Evolutionary conservation across 192 early-diverging fungal species (phyloP), one percentile per base, ranked within the genome.

Genomic region (Dimargaris xerosporica): DNA sequence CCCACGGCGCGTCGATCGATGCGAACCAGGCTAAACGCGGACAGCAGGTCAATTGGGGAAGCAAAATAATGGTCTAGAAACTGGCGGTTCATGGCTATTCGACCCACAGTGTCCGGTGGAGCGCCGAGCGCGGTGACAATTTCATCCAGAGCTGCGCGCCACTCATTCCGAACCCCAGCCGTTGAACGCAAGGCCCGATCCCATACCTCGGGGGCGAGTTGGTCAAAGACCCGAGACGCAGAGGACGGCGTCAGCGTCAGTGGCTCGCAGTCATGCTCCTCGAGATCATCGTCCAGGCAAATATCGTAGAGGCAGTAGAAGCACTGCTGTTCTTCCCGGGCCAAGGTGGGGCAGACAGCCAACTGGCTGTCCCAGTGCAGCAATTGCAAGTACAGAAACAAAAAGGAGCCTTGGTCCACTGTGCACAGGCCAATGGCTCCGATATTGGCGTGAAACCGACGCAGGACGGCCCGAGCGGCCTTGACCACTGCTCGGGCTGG

Each of bases 361-460:
- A 56, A 23, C 28, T 19, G 17, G 11, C 10, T 10, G 58, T 44
- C 42, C 58, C 58, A 60, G n/a, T 60, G 58, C 28, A 25, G 30
- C 5, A 43, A 23, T 23, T 44, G 39, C 30, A 60, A 28, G 58
- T n/a, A n/a, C 41, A 60, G n/a, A 21, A 39, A 19, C 26, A 60
- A 34, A 34, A 60, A 60, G 4, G 58, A 41, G 21, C 41, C 58
- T 41, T 60, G 34, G 41, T 60, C 58, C 30, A 60, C 58, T 19
- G 58, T 60, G n/a, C 58, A 60, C 58, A 60, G 58, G 5, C 58
- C 58, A n/a, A 60, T 60, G 28, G 2, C 39, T n/a, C 58, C 58
- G 11, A 60, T 43, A 11, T 19, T 41, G 31, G 34, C 16, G 39
- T 60, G 58, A 17, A 60, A n/a, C 5, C 12, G 15, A n/a, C 58